A percentile compares a stretch with the other conserved stretches of the same genome.
phyloP scores from a whole-genome alignment of 805 yeast species.

The Lachancea cidri region DNA sequence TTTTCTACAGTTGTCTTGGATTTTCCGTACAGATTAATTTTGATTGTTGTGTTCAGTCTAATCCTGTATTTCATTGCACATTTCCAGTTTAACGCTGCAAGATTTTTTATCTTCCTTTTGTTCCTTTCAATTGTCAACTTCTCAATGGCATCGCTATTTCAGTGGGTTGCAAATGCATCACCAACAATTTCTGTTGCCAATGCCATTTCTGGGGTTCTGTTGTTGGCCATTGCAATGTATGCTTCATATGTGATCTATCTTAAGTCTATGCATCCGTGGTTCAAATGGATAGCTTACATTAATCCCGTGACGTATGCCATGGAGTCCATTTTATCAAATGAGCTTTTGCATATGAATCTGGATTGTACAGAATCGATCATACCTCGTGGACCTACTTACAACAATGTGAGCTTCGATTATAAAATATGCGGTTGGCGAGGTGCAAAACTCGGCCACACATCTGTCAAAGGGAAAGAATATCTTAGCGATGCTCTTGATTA shows the following conservation, averaged over 20 bases:
- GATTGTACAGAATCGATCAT: conserved; percentile 48
- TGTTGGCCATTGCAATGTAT: conserved; percentile 42
- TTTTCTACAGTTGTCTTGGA: conserved; percentile 55
- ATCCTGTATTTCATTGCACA: conserved; percentile 52
- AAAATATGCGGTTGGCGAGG: conserved; percentile 59
- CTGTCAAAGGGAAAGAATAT: conserved; percentile 56
- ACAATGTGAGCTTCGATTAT: conserved; percentile 32
- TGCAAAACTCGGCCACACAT: conserved; percentile 46
- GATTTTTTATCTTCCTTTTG: conserved; percentile 46
- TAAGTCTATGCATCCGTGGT: conserved; percentile 64
- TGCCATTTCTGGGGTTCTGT: conserved; percentile 38
- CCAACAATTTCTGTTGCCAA: conserved; percentile 52
- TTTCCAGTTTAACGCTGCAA: conserved; percentile 43
- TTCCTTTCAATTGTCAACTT: conserved; percentile 41
- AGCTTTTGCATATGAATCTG: conserved; percentile 54
- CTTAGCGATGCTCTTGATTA: conserved; percentile 44
- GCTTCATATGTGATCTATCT: conserved; percentile 64
- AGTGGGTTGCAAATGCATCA: conserved; percentile 46
- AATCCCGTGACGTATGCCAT: conserved; percentile 55
- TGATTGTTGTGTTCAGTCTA: conserved; percentile 40
- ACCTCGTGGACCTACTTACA: conserved; percentile 57
- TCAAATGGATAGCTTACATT: conserved; percentile 56
- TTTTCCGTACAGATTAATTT: conserved; percentile 48
- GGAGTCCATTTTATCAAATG: conserved; percentile 61
- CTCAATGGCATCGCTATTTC: conserved; percentile 48